Evolutionary conservation across 1,284 basidiomycete species (phyloP).

Genomic region (Tylopilus sp.): DNA sequence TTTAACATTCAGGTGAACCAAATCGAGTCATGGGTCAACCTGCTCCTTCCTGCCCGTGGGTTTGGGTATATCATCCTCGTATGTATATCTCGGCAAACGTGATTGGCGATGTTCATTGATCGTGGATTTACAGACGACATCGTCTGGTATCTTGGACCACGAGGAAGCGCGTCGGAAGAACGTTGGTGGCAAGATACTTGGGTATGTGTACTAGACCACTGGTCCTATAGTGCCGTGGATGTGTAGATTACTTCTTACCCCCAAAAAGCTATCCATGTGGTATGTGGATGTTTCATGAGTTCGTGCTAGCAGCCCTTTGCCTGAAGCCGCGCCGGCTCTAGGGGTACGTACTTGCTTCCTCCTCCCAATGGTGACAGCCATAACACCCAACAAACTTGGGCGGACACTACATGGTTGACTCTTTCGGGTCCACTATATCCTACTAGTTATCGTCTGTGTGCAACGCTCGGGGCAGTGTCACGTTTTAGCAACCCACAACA

Average conservation of each 20-base stretch:
- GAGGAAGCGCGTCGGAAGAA: constrained; percentile 99
- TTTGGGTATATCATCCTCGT: constrained; percentile 96
- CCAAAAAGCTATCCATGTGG: constrained; percentile 4
- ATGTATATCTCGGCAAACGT: constrained; percentile 23
- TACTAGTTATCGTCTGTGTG: no score
- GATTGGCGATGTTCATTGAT: constrained; percentile 2
- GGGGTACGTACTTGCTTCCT: neutral
- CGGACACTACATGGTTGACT: no score
- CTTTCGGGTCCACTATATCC: no score
- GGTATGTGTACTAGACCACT: constrained; percentile 69
- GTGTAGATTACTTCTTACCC: constrained; percentile 23
- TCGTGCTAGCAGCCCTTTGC: no score
- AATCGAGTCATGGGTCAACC: constrained; percentile 93
- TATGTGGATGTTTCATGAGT: neutral
- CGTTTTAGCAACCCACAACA: no score
- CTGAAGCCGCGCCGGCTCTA: no score
- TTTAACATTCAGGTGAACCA: constrained; percentile 94
- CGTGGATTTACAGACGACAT: constrained; percentile 69
- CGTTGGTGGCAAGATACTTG: constrained; percentile 86
- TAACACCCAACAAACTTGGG: no score
- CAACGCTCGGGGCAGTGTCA: no score
- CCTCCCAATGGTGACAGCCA: no score
- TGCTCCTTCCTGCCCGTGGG: constrained; percentile 88
- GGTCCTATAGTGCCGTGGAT: constrained; percentile 7
- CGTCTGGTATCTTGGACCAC: constrained; percentile 98